Base-by-base conservation (phyloP, 1,139 yeast species). In the Ogataea hybrid region DNA sequence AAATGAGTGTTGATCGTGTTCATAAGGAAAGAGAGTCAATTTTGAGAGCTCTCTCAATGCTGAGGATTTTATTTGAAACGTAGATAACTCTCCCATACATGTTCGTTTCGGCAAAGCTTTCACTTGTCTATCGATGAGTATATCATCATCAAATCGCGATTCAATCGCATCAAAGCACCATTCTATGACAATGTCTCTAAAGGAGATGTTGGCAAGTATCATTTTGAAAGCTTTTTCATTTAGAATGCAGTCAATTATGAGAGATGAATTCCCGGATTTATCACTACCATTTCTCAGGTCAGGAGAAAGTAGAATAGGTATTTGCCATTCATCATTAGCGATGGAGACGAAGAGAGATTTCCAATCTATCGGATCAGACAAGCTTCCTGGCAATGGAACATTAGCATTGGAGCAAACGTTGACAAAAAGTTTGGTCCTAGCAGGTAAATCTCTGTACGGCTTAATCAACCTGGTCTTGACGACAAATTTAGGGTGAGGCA, bases 241-340 rank as follows among this genome's bases (percentile, higher is more conserved):
- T 41, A 86, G 74, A 29, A 89, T 81, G 59, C 96, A 87, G 59
- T 88, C 96, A 55, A 79, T 77, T 3, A 86, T 88, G 29, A 75
- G 65, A 27, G 88, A 77, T 14, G 69, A 64, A 8, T 68, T 65
- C 1, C 94, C 95, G 54, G 81, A 80, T 59, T 87, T 87, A 57
- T 89, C 96, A 14, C 50, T 61, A 30, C 75, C 81, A 9, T 56
- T 53, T 14, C 81, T 60, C 43, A 73, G 63, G 42, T 77, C n/a
- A n/a, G n/a, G n/a, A n/a, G n/a, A n/a, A n/a, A n/a, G n/a, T n/a
- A n/a, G n/a, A n/a, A n/a, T n/a, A 1, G 96, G 96, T 3, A 88
- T 83, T 47, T 84, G 90, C 95, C 96, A 88, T 55, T 81, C 71
- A 53, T 82, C 81, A 31, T 79, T 79, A 60, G 81, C 77, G 20